A percentile compares a stretch with the other conserved stretches of the same genome.
Conservation (phyloP, 2,329 filamentous ascomycete genomes). For the Aspergillus sclerotialis region DNA sequence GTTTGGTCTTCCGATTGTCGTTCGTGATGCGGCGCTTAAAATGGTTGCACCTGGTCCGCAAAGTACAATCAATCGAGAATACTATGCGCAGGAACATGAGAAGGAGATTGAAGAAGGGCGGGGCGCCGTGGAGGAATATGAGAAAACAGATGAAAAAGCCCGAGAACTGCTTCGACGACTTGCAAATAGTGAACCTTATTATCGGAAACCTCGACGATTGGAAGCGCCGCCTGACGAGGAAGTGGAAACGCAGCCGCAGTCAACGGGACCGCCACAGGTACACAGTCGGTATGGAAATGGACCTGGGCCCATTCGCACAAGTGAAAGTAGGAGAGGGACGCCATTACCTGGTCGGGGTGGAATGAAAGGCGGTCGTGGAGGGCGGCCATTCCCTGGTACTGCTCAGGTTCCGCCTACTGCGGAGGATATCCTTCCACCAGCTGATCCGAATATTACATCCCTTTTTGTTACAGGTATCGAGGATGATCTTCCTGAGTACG, state of each 20-base stretch:
- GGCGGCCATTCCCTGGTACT: constrained; percentile 60
- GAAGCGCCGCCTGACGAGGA: constrained; percentile 46
- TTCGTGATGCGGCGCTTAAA: constrained; percentile 92
- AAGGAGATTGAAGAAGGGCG: constrained; percentile 88
- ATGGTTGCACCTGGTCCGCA: constrained; percentile 93
- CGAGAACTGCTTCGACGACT: constrained; percentile 76
- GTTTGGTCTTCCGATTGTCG: constrained; percentile 89
- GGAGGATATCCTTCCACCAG: constrained; percentile 77
- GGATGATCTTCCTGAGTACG: constrained; percentile 89
- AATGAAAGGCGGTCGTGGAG: constrained; percentile 41
- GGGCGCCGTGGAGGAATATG: constrained; percentile 79
- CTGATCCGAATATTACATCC: constrained; percentile 80
- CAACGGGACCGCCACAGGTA: constrained; percentile 35
- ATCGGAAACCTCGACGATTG: constrained; percentile 74
- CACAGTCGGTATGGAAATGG: constrained; percentile 37
- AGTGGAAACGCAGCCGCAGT: constrained; percentile 34
- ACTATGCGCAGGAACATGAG: constrained; percentile 96
- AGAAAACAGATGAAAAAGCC: constrained; percentile 95
- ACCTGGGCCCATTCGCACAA: constrained; percentile 68
- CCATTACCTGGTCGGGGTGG: constrained; percentile 40
- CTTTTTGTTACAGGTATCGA: constrained; percentile 93
- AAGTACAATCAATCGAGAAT: constrained; percentile 91
- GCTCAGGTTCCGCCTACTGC: constrained; percentile 72
- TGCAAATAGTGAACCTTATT: constrained; percentile 91
- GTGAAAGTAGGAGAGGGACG: constrained; percentile 44